Evolutionary conservation across 176 grass and related monocot genomes (phyloP).

Genomic region (Neostapfia colusana): DNA sequence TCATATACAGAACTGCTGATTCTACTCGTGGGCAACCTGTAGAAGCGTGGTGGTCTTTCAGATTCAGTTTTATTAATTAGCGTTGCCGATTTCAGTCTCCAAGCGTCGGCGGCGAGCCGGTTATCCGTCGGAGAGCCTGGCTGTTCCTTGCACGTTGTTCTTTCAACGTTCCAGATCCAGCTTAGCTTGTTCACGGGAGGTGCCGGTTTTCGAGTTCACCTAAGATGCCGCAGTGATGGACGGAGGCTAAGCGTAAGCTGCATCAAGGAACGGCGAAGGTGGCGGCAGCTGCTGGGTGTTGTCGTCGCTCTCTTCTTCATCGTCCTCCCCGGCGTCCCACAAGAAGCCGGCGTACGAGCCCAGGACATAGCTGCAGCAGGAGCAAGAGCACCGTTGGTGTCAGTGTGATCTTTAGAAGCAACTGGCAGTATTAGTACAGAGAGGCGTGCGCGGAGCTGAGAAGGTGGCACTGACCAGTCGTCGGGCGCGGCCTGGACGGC

Average conservation of each 20-base stretch:
- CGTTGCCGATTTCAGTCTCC: conserved; percentile 12
- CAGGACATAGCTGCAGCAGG: conserved; percentile 48
- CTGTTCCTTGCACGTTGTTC: neutral
- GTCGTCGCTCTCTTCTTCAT: neutral
- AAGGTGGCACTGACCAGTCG: conserved; percentile 41
- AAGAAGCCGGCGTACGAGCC: conserved; percentile 60
- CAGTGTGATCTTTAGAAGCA: neutral
- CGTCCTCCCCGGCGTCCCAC: conserved; percentile 63
- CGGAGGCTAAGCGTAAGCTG: conserved; percentile 23
- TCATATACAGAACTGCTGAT: neutral
- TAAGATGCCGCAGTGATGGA: conserved; percentile 44
- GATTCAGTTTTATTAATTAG: conserved; percentile 31
- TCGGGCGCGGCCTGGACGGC: conserved; percentile 65
- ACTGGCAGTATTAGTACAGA: neutral
- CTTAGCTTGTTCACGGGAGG: neutral
- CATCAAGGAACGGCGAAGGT: neutral
- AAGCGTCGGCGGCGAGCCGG: neutral
- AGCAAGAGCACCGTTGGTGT: neutral
- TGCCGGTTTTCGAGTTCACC: neutral
- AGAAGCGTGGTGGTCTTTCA: neutral
- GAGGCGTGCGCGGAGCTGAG: neutral
- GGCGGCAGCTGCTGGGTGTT: neutral
- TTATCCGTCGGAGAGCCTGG: neutral
- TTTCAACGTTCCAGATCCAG: neutral
- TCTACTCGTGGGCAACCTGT: neutral